Conservation (phyloP, 2,329 filamentous ascomycete species). For the Trichoderma endophyticum region DNA sequence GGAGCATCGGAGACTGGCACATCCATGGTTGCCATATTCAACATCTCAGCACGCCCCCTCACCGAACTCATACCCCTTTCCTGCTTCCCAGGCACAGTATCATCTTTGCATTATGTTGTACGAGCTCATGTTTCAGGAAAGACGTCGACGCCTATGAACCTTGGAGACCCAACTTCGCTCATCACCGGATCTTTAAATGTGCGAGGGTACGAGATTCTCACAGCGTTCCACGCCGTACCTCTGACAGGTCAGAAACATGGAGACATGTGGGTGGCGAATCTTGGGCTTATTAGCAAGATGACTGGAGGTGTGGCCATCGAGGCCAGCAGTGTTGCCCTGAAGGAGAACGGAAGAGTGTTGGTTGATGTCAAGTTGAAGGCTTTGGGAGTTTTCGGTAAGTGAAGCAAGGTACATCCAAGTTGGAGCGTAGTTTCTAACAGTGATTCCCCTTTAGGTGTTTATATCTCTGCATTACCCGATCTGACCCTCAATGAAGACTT, state of each 20-base stretch:
- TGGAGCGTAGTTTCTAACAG: not conserved
- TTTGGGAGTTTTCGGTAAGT: slow-evolving; percentile 65
- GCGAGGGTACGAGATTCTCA: slow-evolving; percentile 77
- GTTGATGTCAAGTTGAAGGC: slow-evolving; percentile 74
- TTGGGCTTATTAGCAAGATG: slow-evolving; percentile 86
- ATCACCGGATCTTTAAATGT: slow-evolving; percentile 61
- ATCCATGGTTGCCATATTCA: slow-evolving; percentile 81
- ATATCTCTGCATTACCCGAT: slow-evolving; percentile 65
- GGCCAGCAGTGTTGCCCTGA: slow-evolving; percentile 54
- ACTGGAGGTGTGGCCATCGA: slow-evolving; percentile 78
- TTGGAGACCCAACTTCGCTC: slow-evolving; percentile 45
- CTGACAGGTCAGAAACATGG: slow-evolving; percentile 45
- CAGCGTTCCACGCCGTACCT: slow-evolving; percentile 63
- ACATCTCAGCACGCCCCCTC: slow-evolving; percentile 61
- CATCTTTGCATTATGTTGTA: slow-evolving; percentile 63
- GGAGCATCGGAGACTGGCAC: slow-evolving; percentile 62
- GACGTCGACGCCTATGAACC: slow-evolving; percentile 52
- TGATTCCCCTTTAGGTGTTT: slow-evolving; percentile 53
- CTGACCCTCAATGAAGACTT: slow-evolving; percentile 63
- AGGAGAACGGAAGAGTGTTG: slow-evolving; percentile 55
- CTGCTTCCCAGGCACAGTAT: slow-evolving; percentile 68
- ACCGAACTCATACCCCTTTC: slow-evolving; percentile 68
- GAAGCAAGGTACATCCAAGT: not conserved
- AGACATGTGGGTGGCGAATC: slow-evolving; percentile 57
- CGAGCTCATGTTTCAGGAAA: slow-evolving; percentile 67